Percentiles rank a stretch among this genome's conserved stretches.
Conservation (phyloP, 2,329 filamentous ascomycete species). For the Aspergillus hortae region DNA sequence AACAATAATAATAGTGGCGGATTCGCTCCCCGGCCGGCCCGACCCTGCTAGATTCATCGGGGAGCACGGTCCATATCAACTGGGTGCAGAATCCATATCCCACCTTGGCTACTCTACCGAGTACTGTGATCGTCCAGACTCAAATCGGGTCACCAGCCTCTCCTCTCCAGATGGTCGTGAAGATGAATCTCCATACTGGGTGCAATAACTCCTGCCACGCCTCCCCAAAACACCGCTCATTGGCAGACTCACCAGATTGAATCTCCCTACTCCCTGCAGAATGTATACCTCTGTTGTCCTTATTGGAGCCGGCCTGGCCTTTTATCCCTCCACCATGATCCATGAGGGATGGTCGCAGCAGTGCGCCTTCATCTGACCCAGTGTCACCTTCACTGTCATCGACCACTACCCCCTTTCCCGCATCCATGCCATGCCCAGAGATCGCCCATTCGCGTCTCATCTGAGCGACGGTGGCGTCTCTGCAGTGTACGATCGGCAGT, state of each 20-base stretch:
- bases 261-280: background rate
- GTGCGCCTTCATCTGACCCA: conserved; percentile 1
- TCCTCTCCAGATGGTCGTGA: too few relatives aligned
- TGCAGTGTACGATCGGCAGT: background rate
- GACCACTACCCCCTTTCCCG: background rate
- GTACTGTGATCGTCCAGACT: background rate
- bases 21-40: conserved; percentile 14
- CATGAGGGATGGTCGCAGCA: background rate
- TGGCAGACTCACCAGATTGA: background rate
- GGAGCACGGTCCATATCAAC: conserved; percentile 10
- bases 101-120: background rate
- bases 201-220: background rate
- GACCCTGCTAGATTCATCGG: conserved; percentile 11
- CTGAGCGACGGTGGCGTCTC: background rate
- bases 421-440: background rate
- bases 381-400: background rate
- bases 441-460: background rate
- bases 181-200: too few relatives aligned
- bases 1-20: background rate
- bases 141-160: too few relatives aligned
- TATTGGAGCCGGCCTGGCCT: background rate
- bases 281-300: background rate
- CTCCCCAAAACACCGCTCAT: background rate
- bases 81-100: too few relatives aligned
- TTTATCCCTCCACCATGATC: background rate